Base-by-base conservation (phyloP, 1,284 basidiomycete species). In the Trichosporon sp. region DNA sequence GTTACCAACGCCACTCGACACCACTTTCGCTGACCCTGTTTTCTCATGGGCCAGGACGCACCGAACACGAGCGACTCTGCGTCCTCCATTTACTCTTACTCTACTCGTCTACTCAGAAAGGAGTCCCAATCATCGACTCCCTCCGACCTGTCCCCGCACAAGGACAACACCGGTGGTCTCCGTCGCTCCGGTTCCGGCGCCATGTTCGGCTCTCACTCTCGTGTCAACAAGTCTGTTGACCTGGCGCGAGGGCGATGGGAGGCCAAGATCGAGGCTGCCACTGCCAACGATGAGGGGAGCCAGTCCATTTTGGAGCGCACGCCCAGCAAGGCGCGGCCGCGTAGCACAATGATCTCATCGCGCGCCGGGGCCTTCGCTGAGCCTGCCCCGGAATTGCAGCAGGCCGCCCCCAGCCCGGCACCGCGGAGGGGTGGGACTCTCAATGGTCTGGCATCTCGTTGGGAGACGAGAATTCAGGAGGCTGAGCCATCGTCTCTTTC, bases 211-310 rank as follows among this genome's bases (percentile, higher is more conserved):
- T 29, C 64, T 9, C 65, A 65, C 27, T 65, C 68, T 1, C 67
- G 71, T 38, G 64, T 71, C 21, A 71, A 69, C 47, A 77, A 76
- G 68, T 78, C 78, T 0, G 77, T 82, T 25, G 78, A 79, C 67
- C 65, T 75, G n/a, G 80, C 76, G 7, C 70, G 80, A 18, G 73
- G 73, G 2, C 75, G 78, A 71, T 82, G 81, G 81, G 78, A 82
- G 66, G 76, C 76, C 1, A 80, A 79, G 72, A 81, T 81, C 51
- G 74, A 76, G 62, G 69, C 75, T 0, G 72, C 74, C 23, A 64
- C 68, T 7, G 44, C 58, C 2, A 35, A 25, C 3, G 64, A 65
- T 1, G 35, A 62, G 12, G 21, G 25, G 11, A 23, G 15, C 18
- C 27, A 60, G 15, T 32, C 56, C 5, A 60, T 29, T 4, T 32